Base-by-base conservation (phyloP, 139 green algal species). In the Astrephomene gubernaculifera region DNA sequence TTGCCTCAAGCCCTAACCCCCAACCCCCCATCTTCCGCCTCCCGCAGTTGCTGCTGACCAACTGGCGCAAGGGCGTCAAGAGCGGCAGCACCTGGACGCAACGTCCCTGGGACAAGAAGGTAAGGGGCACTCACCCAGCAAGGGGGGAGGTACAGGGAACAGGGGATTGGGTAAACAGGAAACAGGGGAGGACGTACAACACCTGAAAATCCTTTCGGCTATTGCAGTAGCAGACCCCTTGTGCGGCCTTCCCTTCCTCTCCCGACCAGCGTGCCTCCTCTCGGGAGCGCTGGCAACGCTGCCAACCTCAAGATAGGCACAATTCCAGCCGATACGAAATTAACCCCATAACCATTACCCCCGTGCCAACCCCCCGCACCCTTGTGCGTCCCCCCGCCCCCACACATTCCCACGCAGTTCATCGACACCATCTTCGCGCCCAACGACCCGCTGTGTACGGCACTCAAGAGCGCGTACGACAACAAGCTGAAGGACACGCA, bases 351-450 rank as follows among this genome's bases (percentile, higher is more conserved):
- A 57, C 49, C 49, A 57, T 17, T 17, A 57, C 49, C 63, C 8
- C 63, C 63, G 6, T n/a, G n/a, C 7, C 63, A 14, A 17, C 63
- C 63, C 12, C n/a, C 57, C 57, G 19, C 19, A 65, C 57, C 14
- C 5, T 2, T 2, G 6, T 43, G 52, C 52, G 52, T 60, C 52
- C 19, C 52, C 52, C 52, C 14, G 52, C 52, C 52, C 52, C 52
- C 52, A 60, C 14, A 24, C 57, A n/a, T n/a, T n/a, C n/a, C n/a
- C n/a, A n/a, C 54, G 38, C 74, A 82, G 65, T 86, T 86, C 65
- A 86, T 86, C 36, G 79, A 86, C 35, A 86, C 65, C 45, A 78
- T 86, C 36, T 86, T 70, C 35, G 79, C 65, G 79, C 79, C 79
- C 79, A 86, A 86, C 79, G 79, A 86, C 79, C 65, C 79, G 25